phyloP scores from a whole-genome alignment of 23 red algal species.

The Cyanidioschyzon merolae region DNA sequence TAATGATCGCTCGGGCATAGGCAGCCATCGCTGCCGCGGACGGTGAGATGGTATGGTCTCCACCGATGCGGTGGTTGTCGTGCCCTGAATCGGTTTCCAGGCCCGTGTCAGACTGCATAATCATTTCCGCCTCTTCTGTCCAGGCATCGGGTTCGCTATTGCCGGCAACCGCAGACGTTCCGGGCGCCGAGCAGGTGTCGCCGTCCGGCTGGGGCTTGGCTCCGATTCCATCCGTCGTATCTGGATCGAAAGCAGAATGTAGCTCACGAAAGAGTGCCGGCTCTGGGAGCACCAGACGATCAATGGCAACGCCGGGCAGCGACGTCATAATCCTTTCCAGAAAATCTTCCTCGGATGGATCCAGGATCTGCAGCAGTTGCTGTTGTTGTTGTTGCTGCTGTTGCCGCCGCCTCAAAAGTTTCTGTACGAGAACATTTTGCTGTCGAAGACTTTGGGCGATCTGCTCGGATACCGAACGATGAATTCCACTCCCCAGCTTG shows the following conservation, averaged over 20 bases:
- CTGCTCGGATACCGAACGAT: neutral
- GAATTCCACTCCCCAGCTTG: neutral
- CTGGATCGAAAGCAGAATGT: neutral
- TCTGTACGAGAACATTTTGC: too few species aligned
- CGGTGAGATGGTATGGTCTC: constrained; percentile 2
- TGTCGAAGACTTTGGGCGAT: neutral
- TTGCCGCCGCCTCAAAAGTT: too few species aligned
- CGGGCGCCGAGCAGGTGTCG: neutral
- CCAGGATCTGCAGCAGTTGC: neutral
- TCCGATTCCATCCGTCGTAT: neutral
- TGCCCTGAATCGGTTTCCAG: neutral
- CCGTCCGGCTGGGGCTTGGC: neutral
- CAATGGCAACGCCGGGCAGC: neutral
- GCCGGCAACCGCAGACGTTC: neutral
- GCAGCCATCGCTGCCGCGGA: constrained; percentile 11
- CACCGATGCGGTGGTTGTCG: neutral
- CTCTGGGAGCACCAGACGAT: neutral
- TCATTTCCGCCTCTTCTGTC: neutral
- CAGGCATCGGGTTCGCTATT: neutral
- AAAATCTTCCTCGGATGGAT: neutral
- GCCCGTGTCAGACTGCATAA: neutral
- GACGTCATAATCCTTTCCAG: neutral
- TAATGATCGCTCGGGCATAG: constrained; percentile 15
- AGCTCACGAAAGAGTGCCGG: neutral
- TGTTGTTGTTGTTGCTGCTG: neutral